These are phyloP conservation scores for Aspergillus homomorphus DNA, from an alignment of 495 filamentous ascomycete species.

Conservation along the genomic window DNA sequence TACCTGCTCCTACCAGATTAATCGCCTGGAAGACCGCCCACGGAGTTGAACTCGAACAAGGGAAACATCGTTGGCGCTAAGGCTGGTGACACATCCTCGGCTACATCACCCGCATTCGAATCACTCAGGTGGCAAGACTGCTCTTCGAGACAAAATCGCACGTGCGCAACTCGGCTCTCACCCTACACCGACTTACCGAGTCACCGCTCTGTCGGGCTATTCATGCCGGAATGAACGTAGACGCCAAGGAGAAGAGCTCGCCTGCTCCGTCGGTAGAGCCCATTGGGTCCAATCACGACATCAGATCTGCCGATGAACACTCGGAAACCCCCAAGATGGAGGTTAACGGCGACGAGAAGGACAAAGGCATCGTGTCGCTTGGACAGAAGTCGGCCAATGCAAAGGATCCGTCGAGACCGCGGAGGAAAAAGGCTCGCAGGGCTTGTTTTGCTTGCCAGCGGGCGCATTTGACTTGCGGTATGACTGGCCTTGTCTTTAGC, in stretches of 20 bases:
- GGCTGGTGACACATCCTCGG: background rate
- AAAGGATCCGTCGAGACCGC: conserved; percentile 73
- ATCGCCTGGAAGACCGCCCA: background rate
- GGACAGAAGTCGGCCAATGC: conserved; percentile 22
- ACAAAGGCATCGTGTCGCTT: conserved; percentile 45
- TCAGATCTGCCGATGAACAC: conserved; percentile 49
- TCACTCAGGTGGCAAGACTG: background rate
- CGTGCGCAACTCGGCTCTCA: background rate
- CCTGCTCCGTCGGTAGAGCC: conserved; percentile 45
- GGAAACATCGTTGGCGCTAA: conserved; percentile 9
- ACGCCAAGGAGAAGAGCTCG: conserved; percentile 47
- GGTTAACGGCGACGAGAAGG: conserved; percentile 56
- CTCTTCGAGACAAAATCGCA: background rate
- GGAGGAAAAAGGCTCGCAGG: conserved; percentile 92
- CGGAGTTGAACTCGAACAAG: conserved; percentile 12
- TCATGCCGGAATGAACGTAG: conserved; percentile 52
- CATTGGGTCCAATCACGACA: conserved; percentile 47
- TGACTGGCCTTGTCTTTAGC: conserved; percentile 33
- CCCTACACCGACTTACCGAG: background rate
- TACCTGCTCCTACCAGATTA: conserved; percentile 16
- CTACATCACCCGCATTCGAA: background rate
- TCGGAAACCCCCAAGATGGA: conserved; percentile 47
- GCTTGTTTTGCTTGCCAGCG: conserved; percentile 97
- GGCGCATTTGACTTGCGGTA: conserved; percentile 97
- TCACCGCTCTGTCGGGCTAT: conserved; percentile 12